A percentile compares a stretch with the other conserved stretches of the same genome.
Conservation (phyloP, 306 rosid genomes). For the Macrotyloma uniflorum region DNA sequence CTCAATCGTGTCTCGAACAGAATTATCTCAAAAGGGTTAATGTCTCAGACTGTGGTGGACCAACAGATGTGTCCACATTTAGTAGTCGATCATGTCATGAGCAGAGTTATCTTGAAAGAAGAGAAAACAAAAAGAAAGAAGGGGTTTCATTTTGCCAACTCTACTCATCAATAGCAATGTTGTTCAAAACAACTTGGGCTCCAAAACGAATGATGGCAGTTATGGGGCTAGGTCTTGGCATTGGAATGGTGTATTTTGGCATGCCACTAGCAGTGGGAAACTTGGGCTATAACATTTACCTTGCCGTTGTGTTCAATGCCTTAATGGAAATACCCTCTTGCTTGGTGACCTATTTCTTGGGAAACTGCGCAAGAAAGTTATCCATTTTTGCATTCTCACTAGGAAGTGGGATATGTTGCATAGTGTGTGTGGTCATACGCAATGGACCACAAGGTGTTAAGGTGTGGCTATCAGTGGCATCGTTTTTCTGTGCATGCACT, state of each 20-base stretch:
- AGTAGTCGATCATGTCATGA: no score
- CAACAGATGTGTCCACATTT: no score
- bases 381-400: constrained; percentile 23
- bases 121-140: no score
- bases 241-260: constrained; percentile 55
- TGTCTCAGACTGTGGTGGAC: no score
- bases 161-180: constrained; percentile 16
- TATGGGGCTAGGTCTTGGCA: constrained; percentile 38
- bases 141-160: not conserved
- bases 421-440: constrained; percentile 20
- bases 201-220: not conserved
- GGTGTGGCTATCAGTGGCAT: constrained; percentile 37
- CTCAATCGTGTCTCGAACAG: no score
- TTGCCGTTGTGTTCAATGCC: constrained; percentile 44
- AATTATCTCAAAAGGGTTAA: no score
- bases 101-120: no score
- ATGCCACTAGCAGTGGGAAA: constrained; percentile 55
- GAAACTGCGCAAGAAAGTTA: constrained; percentile 5
- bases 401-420: constrained; percentile 39
- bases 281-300: constrained; percentile 46
- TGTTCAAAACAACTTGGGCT: constrained; percentile 41
- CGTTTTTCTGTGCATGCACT: constrained; percentile 40
- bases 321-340: constrained; percentile 48
- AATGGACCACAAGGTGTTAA: not conserved
- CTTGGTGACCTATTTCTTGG: constrained; percentile 28